Percentiles rank a stretch among this genome's conserved stretches.
phyloP scores from a whole-genome alignment of 176 grass and related monocot genomes.

The Tillandsia leiboldiana region DNA sequence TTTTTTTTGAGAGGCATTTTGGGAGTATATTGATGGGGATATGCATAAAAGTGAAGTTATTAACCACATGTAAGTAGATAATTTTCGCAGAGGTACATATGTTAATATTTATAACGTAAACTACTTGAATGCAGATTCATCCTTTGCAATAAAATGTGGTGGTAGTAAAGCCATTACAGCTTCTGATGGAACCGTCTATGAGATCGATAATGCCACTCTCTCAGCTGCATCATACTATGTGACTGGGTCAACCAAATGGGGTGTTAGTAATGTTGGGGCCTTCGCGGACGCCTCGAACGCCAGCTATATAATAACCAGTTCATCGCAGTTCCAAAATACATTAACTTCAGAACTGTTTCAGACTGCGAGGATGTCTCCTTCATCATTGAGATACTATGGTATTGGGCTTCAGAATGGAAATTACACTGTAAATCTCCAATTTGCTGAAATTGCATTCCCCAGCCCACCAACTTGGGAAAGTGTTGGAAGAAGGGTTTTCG shows the following conservation, averaged over 20 bases:
- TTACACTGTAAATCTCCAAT: constrained; percentile 73
- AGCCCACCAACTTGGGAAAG: constrained; percentile 38
- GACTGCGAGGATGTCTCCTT: constrained; percentile 63
- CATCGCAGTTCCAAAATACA: constrained; percentile 48
- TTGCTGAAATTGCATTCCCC: constrained; percentile 45
- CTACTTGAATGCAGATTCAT: constrained; percentile 34
- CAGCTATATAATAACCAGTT: constrained; percentile 41
- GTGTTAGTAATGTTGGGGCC: constrained; percentile 54
- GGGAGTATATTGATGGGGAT: too few relatives aligned
- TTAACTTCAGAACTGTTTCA: constrained; percentile 68
- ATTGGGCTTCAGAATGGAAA: constrained; percentile 91
- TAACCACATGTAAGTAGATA: neutral
- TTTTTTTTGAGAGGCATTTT: neutral
- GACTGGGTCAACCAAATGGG: constrained; percentile 41
- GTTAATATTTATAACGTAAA: neutral
- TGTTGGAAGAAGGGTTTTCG: constrained; percentile 58
- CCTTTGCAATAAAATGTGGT: too few relatives aligned
- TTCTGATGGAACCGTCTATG: too few relatives aligned
- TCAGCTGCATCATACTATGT: constrained; percentile 55
- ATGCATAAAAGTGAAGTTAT: too few relatives aligned
- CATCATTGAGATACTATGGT: constrained; percentile 75
- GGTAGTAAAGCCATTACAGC: too few relatives aligned
- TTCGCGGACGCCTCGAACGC: constrained; percentile 30
- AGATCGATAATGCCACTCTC: too few relatives aligned
- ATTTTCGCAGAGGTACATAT: neutral